Evolutionary conservation across 2,329 filamentous ascomycete species (phyloP), one percentile per base, ranked within the genome.

Genomic region (Endothia cerciana): DNA sequence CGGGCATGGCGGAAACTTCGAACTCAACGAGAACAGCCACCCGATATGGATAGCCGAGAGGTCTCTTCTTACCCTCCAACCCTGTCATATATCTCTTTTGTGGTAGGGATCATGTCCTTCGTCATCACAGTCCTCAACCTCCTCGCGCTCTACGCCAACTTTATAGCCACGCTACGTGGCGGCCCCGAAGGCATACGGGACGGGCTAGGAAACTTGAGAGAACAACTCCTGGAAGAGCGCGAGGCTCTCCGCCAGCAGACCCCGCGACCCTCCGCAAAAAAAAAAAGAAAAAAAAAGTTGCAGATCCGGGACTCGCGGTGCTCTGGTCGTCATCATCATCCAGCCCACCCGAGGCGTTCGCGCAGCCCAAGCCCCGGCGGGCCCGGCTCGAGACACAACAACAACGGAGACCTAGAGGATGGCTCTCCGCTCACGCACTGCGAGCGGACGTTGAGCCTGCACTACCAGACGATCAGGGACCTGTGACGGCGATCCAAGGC

Each of bases 401-500:
- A 61, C 65, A 60, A 51, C 53, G 64, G 64, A 43, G 63, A 67
- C 51, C 55, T 62, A 30, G 41, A 40, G 25, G 55, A 43, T 3
- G 22, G 57, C 28, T 60, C 65, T 47, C 47, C 60, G 15, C 63
- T 71, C 10, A 68, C 40, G 25, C 63, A 69, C 45, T 68, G 67
- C 28, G 69, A 70, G 49, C 68, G 69, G 57, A 71, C 70, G 25
- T 65, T 71, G 33, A 43, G 63, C 17, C 65, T 71, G 51, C 70
- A 71, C 63, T 70, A 67, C 64, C 62, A 62, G 53, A 68, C 64
- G 36, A 66, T 71, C n/a, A 60, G 63, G n/a, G 64, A 67, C 59
- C 60, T 69, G 43, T 71, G 70, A 69, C 36, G 62, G 53, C 64
- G 65, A 57, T 71, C 69, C 68, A 70, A 70, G 69, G 58, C 53